A percentile compares a stretch with the other conserved stretches of the same genome.
These are phyloP conservation scores for Malus hybrid DNA, from an alignment of 331 rosid genomes.

Conservation along the genomic window DNA sequence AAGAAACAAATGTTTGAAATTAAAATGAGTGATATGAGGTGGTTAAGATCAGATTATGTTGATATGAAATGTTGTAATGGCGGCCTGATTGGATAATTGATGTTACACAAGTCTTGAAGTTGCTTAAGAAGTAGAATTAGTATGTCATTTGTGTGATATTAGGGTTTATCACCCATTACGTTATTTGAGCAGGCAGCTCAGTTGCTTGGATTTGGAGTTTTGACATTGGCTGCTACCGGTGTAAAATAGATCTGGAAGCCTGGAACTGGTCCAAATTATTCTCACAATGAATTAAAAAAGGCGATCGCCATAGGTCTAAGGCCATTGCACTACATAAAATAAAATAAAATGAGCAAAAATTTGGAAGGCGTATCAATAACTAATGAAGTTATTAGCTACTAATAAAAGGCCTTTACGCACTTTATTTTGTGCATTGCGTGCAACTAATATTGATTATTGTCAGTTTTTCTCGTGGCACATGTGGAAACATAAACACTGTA, in stretches of 20 bases:
- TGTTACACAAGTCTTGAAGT: conserved; percentile 7
- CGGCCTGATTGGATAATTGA: conserved; percentile 2
- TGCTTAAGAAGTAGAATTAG: background rate
- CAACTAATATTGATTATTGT: too few relatives aligned
- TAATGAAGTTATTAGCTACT: too few relatives aligned
- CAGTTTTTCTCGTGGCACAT: too few relatives aligned
- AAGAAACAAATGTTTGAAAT: conserved; percentile 29
- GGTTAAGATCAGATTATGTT: background rate
- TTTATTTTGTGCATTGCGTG: too few relatives aligned
- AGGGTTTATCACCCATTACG: conserved; percentile 2
- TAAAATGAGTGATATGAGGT: background rate
- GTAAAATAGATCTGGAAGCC: background rate
- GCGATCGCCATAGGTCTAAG: too few relatives aligned
- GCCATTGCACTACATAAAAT: too few relatives aligned
- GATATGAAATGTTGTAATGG: background rate
- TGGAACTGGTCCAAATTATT: background rate
- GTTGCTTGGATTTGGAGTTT: conserved; percentile 4
- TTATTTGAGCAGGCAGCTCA: conserved; percentile 1
- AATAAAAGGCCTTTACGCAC: background rate
- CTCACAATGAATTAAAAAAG: background rate
- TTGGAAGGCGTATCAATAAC: too few relatives aligned
- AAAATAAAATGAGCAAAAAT: too few relatives aligned
- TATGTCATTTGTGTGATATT: background rate
- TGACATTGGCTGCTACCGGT: conserved; percentile 1
- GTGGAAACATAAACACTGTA: too few relatives aligned